Evolutionary conservation across 2,329 filamentous ascomycete species (phyloP), one percentile per base, ranked within the genome.

Genomic region (Xylaria digitata): DNA sequence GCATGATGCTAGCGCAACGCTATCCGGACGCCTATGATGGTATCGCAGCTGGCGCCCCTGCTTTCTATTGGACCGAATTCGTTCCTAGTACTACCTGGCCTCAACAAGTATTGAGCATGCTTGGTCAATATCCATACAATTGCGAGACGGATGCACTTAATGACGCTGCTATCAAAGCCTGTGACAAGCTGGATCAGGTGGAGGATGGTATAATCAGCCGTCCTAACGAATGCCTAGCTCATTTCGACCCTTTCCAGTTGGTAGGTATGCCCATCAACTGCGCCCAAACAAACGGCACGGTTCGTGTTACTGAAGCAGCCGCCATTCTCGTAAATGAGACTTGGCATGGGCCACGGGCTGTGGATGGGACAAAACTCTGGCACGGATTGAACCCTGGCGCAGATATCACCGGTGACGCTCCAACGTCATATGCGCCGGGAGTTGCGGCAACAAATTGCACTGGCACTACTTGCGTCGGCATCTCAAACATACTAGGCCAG

Each of bases 11-110:
- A 11, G 82, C 84, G 0, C 83, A 88, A 69, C 74, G 80, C 8
- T 86, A 83, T 65, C 85, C 86, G 0, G 78, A 83, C 0, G 82
- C 84, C 40, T 87, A 86, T 50, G 83, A 88, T 52, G 86, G 86
- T 2, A 82, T 87, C 15, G 72, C 86, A 0, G 85, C 85, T 0
- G 81, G 79, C 19, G 83, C 61, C 73, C 84, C n/a, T 49, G 79
- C 53, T 6, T 60, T 73, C 13, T 61, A 72, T 57, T 73, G 64
- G 67, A 69, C 61, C 7, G 52, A 70, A 42, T 67, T 61, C 19
- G 30, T 65, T 5, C 48, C 63, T 15, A 21, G 63, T 37, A 69
- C 57, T 49, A 58, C 62, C 21, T 73, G 70, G 71, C 66, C 71
- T 1, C 61, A 73, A 30, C 58, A 70, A 34, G 30, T 72, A 6